A percentile compares a stretch with the other conserved stretches of the same genome.
These are phyloP conservation scores for Trametes hirsuta DNA, from an alignment of 1,284 basidiomycete genomes.

Conservation along the genomic window DNA sequence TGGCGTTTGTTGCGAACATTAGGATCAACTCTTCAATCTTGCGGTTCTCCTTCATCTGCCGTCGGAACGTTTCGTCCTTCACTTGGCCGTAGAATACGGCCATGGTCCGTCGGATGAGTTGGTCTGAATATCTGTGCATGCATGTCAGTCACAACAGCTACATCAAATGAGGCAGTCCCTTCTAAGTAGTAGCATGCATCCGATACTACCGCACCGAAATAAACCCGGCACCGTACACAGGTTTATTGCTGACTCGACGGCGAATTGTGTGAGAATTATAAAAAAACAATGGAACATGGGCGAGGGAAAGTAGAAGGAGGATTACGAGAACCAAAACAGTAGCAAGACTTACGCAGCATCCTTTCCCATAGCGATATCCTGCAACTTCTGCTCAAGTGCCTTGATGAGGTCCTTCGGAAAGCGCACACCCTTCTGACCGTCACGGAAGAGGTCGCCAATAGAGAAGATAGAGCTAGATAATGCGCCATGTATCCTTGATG, in stretches of 20 bases:
- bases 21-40: conserved; percentile 98
- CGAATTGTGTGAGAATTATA: too few relatives aligned
- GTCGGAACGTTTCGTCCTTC: conserved; percentile 81
- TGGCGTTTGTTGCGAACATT: conserved; percentile 92
- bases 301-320: background rate
- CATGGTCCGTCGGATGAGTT: conserved; percentile 84
- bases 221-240: too few relatives aligned
- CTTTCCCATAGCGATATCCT: conserved; percentile 90
- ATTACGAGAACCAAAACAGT: background rate
- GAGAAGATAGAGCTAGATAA: conserved; percentile 76
- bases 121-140: conserved; percentile 76
- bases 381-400: conserved; percentile 83
- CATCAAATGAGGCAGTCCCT: background rate
- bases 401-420: conserved; percentile 94
- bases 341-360: conserved; percentile 71
- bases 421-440: conserved; percentile 81
- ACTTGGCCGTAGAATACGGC: conserved; percentile 91
- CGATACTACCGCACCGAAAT: too few relatives aligned
- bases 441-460: conserved; percentile 81
- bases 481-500: conserved; percentile 66
- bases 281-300: background rate
- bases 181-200: too few relatives aligned
- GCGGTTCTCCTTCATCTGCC: conserved; percentile 93
- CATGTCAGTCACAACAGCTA: background rate
- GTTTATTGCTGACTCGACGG: too few relatives aligned